These are phyloP conservation scores for Pseudomassariella vexata DNA, from an alignment of 2,329 filamentous ascomycete species.

Conservation along the genomic window DNA sequence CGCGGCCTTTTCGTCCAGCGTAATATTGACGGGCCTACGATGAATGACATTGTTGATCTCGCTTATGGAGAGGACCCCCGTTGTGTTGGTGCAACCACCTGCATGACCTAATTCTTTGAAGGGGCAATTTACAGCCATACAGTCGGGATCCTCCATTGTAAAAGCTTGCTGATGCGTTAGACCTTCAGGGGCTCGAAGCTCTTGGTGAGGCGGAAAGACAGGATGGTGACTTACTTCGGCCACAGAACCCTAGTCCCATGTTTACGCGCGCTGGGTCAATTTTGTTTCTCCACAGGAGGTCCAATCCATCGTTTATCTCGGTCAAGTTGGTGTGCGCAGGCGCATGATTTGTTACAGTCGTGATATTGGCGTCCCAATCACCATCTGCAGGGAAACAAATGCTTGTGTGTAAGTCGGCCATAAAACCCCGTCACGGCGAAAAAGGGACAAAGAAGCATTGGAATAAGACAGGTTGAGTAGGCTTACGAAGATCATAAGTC, in stretches of 20 bases:
- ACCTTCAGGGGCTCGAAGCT: background rate
- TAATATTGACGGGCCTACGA: too few relatives aligned
- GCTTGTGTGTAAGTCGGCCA: too few relatives aligned
- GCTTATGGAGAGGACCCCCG: slow-evolving; percentile 4
- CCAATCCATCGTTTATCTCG: too few relatives aligned
- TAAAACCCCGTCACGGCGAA: too few relatives aligned
- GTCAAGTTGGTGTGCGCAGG: too few relatives aligned
- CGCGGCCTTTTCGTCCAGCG: background rate
- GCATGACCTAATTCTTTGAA: background rate
- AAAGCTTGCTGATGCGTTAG: background rate
- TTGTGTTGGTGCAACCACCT: slow-evolving; percentile 4
- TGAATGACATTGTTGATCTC: slow-evolving; percentile 4
- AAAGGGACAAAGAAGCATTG: too few relatives aligned
- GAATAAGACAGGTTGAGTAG: too few relatives aligned
- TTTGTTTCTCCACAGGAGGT: too few relatives aligned
- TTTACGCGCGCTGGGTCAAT: too few relatives aligned
- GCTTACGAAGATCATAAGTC: slow-evolving; percentile 32
- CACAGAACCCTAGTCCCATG: too few relatives aligned
- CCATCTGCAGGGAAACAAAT: too few relatives aligned
- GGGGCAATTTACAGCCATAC: background rate
- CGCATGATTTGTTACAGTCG: slow-evolving; percentile 20
- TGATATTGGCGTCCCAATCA: slow-evolving; percentile 21
- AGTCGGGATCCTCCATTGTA: slow-evolving; percentile 1
- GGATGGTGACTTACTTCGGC: background rate
- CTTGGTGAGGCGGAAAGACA: background rate